phyloP scores from a whole-genome alignment of 1,284 basidiomycete genomes.

The Veloboletus limbatus region DNA sequence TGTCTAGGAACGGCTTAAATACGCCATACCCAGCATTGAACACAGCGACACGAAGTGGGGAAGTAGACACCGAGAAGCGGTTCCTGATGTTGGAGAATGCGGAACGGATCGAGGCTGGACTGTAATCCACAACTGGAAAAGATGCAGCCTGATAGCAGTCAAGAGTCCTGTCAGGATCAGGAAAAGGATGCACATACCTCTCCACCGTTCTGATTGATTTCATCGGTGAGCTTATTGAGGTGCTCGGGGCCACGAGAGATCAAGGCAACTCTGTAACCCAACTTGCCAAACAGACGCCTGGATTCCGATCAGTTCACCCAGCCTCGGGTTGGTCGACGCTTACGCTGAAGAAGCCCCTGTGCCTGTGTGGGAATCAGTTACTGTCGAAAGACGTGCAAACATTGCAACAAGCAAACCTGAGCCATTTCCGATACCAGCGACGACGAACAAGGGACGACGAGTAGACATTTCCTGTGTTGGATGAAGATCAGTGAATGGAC shows the following conservation, averaged over 20 bases:
- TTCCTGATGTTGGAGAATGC: slow-evolving; percentile 55
- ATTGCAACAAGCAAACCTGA: slow-evolving; percentile 20
- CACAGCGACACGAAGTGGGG: slow-evolving; percentile 60
- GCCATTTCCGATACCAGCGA: slow-evolving; percentile 55
- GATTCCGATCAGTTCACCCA: slow-evolving; percentile 5
- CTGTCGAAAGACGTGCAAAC: not conserved
- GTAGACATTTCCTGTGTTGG: slow-evolving; percentile 32
- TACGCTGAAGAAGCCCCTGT: slow-evolving; percentile 66
- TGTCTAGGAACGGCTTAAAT: slow-evolving; percentile 67
- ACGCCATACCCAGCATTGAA: slow-evolving; percentile 61
- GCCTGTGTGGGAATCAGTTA: slow-evolving; percentile 32
- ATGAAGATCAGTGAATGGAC: not conserved
- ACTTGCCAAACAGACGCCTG: slow-evolving; percentile 61
- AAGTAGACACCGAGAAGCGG: slow-evolving; percentile 44
- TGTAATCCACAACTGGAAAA: slow-evolving; percentile 61
- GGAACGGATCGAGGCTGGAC: slow-evolving; percentile 47
- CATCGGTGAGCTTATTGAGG: slow-evolving; percentile 51
- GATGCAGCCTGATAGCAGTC: slow-evolving; percentile 46
- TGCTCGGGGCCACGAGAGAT: slow-evolving; percentile 58
- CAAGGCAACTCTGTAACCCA: slow-evolving; percentile 68
- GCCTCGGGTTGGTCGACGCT: slow-evolving; percentile 19
- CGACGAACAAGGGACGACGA: slow-evolving; percentile 45
- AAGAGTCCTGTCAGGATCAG: not conserved
- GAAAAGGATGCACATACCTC: slow-evolving; percentile 38
- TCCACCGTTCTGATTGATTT: slow-evolving; percentile 57